Evolutionary conservation across 192 early-diverging fungal genomes (phyloP).

Genomic region (Podila verticillata): DNA sequence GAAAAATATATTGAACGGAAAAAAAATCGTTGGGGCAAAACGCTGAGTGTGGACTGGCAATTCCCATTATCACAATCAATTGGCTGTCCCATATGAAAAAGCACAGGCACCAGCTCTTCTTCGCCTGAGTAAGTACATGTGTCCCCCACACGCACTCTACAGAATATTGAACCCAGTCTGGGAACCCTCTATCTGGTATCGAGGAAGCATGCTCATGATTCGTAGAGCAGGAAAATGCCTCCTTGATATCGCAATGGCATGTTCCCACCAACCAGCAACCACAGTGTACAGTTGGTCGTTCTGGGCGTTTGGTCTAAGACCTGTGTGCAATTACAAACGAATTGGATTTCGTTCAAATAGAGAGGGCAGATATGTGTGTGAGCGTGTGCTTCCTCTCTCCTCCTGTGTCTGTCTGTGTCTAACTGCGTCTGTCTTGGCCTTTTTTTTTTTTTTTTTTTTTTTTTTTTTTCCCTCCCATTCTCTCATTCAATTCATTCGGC

Average conservation of each 20-base stretch:
- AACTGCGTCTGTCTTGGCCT: background rate
- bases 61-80: background rate
- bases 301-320: too few relatives aligned
- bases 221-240: too few relatives aligned
- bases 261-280: too few relatives aligned
- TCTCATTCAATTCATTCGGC: background rate
- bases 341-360: too few relatives aligned
- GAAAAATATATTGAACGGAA: background rate
- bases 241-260: too few relatives aligned
- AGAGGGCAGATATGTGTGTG: background rate
- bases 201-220: too few relatives aligned
- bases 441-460: background rate
- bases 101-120: background rate
- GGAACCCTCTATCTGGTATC: too few relatives aligned
- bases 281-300: too few relatives aligned
- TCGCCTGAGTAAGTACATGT: too few relatives aligned
- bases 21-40: background rate
- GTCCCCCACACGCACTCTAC: background rate
- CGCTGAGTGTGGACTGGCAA: background rate
- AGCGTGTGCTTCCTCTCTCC: background rate
- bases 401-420: background rate
- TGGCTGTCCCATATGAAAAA: constrained; percentile 1
- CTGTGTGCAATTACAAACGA: too few relatives aligned
- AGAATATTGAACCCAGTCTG: too few relatives aligned
- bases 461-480: too few relatives aligned